Evolutionary conservation across 2,329 filamentous ascomycete species (phyloP), one percentile per base, ranked within the genome.

Genomic region (Botrytis medusae): DNA sequence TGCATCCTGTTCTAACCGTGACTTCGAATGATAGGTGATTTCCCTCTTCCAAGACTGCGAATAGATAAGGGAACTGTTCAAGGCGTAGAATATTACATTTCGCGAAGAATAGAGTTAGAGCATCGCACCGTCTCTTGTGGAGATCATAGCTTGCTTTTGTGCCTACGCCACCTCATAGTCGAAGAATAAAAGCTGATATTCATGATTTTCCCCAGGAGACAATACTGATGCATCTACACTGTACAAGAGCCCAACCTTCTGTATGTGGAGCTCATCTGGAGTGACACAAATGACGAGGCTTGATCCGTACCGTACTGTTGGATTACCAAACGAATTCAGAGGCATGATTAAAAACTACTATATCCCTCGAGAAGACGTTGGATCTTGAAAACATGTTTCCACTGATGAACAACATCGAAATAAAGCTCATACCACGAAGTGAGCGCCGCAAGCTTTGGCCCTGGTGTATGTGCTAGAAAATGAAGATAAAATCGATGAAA

Each of bases 341-440:
- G n/a, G 14, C 51, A 34, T 22, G 32, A 25, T 25, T n/a, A 18
- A 8, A 65, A 60, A 6, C 6, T 64, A 60, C 77, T 79, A 72
- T 85, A 85, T 74, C 77, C 75, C 62, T 82, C 76, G 76, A 86
- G 84, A 76, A 85, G 78, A 68, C 83, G 79, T 64, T 80, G 77
- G 40, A 85, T 83, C 73, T 84, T 81, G 76, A 81, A 83, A 25
- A 79, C 82, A 73, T 84, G 85, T 76, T 83, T 79, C 2, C 84
- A 84, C 9, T 81, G 80, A 6, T 82, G 78, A 64, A 84, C 71
- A 29, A 84, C 79, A 73, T 86, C 83, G 72, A 85, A 85, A 77
- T 84, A 86, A 12, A 72, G 65, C 54, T 78, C 76, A 62, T 79
- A 80, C 77, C 73, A 79, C 14, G 62, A 61, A 1, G 77, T 80